These are phyloP conservation scores for Rhododendron williamsianum DNA, from an alignment of 148 eudicot species.

Conservation along the genomic window DNA sequence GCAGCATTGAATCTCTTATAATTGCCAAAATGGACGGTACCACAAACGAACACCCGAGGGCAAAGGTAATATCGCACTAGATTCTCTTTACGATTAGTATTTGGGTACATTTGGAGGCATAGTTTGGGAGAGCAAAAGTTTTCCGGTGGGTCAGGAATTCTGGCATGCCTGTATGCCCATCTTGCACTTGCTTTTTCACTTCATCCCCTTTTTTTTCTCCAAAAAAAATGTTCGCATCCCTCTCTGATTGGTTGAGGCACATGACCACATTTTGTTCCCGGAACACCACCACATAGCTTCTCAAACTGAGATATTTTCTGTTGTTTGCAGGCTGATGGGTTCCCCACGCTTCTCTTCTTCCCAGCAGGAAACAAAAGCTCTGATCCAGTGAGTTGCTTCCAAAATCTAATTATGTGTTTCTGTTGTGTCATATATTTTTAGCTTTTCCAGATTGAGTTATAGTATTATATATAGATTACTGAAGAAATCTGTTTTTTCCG, in stretches of 20 bases:
- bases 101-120: neutral
- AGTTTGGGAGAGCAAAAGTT: neutral
- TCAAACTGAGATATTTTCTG: neutral
- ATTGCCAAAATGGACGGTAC: slow-evolving; percentile 98
- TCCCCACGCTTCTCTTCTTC: slow-evolving; percentile 88
- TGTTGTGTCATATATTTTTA: neutral
- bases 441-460: neutral
- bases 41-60: slow-evolving; percentile 88
- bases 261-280: neutral
- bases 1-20: slow-evolving; percentile 64
- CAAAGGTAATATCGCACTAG: slow-evolving; percentile 45
- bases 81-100: neutral
- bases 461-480: neutral
- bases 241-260: neutral
- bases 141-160: neutral
- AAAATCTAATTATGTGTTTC: neutral
- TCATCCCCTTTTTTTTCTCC: neutral
- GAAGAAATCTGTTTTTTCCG: neutral
- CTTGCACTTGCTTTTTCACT: neutral
- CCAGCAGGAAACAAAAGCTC: slow-evolving; percentile 77
- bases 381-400: slow-evolving; percentile 62
- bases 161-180: neutral
- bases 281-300: neutral
- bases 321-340: slow-evolving; percentile 73
- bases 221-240: neutral